Percentiles rank a stretch among this genome's conserved stretches.
Evolutionary conservation across 129 eudicot genomes (phyloP).

Genomic region (Lactuca saligna): DNA sequence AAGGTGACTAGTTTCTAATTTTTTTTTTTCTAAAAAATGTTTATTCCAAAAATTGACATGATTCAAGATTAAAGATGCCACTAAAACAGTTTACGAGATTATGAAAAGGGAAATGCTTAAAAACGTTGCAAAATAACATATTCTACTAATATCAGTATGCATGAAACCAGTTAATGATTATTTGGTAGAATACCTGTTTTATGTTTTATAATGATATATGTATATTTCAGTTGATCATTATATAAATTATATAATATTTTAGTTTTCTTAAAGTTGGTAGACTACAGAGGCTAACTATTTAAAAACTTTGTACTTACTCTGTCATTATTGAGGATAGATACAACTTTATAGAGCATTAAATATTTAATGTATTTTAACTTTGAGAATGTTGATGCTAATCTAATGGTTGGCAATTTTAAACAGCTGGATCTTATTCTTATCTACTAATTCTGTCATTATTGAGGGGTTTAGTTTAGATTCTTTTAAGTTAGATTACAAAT

Average conservation of each 20-base stretch:
- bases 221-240: background rate
- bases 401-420: background rate
- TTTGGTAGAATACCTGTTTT: background rate
- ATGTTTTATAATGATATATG: background rate
- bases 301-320: too few species aligned
- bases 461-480: background rate
- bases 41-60: background rate
- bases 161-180: background rate
- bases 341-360: background rate
- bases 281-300: background rate
- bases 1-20: slow-evolving; percentile 54
- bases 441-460: background rate
- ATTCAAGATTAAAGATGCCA: slow-evolving; percentile 9
- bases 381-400: background rate
- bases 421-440: background rate
- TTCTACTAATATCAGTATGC: background rate
- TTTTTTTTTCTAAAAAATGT: background rate
- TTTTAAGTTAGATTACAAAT: background rate
- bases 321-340: too few species aligned
- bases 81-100: background rate
- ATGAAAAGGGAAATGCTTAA: background rate
- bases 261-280: background rate
- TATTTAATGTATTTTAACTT: too few species aligned
- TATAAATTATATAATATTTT: background rate
- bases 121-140: background rate